Conservation (phyloP, 2,329 filamentous ascomycete species). For the Mariannaea sp. region DNA sequence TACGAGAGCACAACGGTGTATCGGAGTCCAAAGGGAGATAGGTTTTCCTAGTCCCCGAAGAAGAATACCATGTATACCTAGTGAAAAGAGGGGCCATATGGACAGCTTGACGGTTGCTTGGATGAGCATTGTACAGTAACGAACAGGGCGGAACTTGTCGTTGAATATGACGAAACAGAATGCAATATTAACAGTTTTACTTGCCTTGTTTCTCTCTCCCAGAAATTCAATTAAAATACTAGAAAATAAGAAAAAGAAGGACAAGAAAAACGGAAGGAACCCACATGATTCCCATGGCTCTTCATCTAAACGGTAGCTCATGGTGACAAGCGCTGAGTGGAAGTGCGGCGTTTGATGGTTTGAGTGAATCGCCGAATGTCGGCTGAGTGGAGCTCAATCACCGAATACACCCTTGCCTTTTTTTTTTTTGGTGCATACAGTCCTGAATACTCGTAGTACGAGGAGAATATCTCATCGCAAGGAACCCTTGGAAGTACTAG, state of each 20-base stretch:
- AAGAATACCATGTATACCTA: not conserved
- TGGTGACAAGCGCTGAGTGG: conserved; percentile 3
- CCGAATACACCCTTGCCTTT: conserved; percentile 16
- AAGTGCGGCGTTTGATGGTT: conserved; percentile 18
- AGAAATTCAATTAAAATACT: no score
- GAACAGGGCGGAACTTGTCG: conserved; percentile 1
- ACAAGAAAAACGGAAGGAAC: no score
- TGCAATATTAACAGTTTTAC: conserved; percentile 1
- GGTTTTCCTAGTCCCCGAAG: conserved; percentile 63
- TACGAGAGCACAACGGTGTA: conserved; percentile 83
- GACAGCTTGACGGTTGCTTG: conserved; percentile 13
- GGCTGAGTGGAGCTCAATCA: conserved; percentile 31
- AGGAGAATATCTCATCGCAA: no score
- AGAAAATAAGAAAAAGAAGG: no score
- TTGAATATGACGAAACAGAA: conserved; percentile 10
- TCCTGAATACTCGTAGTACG: not conserved
- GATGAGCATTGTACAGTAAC: conserved; percentile 34
- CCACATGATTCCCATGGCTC: not conserved
- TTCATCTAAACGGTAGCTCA: not conserved
- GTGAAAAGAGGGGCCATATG: no score
- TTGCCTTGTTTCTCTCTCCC: not conserved
- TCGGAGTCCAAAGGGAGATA: conserved; percentile 79
- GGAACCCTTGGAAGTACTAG: no score
- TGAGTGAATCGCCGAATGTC: conserved; percentile 25
- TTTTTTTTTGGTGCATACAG: not conserved